Base-by-base conservation (phyloP, 345 rosid genomes). In the Noccaea caerulescens region DNA sequence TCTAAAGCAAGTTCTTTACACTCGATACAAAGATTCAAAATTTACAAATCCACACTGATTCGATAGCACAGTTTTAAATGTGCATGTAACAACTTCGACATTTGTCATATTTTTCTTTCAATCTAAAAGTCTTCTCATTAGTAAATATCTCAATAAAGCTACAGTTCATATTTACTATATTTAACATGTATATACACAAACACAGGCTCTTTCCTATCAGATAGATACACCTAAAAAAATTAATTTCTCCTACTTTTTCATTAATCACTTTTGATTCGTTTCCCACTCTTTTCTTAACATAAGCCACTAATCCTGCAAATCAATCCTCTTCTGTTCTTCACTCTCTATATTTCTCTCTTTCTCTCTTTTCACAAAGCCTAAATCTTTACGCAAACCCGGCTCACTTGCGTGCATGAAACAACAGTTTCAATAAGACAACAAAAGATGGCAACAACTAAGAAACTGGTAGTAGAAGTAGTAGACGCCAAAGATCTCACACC, bases 401-500 rank as follows among this genome's bases (percentile, higher is more conserved):
- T 71, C 63, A 47, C 2, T 45, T 6, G 66, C 61, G 56, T 62
- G 66, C 66, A n/a, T 68, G 66, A 76, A 76, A 47, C 66, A 63
- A 56, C 34, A 52, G 53, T 30, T 61, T 63, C 69, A 55, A 6
- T 33, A 71, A 25, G 47, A 52, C 25, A 46, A 37, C 30, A 27
- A 18, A 66, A 68, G 8, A 56, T 76, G 69, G 83, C 83, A 88
- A 77, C 84, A 11, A 47, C 80, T 11, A 84, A 77, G 59, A 93
- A 85, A 55, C 84, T 90, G 8, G 75, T 90, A 0, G 97, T 93
- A 41, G 97, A 93, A 75, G 90, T 93, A n/a, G 84, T 83, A 7
- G 97, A 88, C 47, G 98, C 97, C 7, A 76, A 80, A 6, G 83
- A 82, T 39, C 83, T 93, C 5, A 55, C 70, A 7, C 97, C 97